Evolutionary conservation across 352 stramenopile genomes (phyloP).

Genomic region (Phytophthora capsici): DNA sequence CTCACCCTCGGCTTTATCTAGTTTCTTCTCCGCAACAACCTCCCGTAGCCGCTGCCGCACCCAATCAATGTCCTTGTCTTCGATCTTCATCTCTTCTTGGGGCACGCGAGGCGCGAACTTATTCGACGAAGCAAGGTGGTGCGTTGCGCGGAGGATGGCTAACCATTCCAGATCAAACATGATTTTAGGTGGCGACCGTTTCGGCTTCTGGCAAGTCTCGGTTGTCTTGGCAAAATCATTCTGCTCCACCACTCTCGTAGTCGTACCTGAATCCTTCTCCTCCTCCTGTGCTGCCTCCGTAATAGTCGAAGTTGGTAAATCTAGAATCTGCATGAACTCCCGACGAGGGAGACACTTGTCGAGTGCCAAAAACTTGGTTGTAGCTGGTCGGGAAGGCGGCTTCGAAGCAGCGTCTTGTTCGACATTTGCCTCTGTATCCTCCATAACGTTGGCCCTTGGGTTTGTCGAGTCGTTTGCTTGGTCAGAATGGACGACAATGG

Average conservation of each 20-base stretch:
- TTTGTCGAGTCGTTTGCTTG: conserved; percentile 13
- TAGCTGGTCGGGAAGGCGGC: conserved; percentile 16
- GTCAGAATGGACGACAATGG: conserved; percentile 88
- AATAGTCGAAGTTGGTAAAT: conserved; percentile 55
- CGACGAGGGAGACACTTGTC: conserved; percentile 98
- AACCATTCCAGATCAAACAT: conserved; percentile 96
- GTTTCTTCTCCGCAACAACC: conserved; percentile 59
- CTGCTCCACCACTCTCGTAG: conserved; percentile 9
- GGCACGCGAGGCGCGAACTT: conserved; percentile 73
- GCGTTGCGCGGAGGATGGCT: conserved; percentile 92
- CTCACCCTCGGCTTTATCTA: conserved; percentile 58
- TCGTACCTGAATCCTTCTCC: conserved; percentile 1
- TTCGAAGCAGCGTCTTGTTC: conserved; percentile 16
- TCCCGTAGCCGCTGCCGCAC: conserved; percentile 59
- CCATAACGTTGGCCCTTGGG: background rate
- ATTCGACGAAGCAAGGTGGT: conserved; percentile 83
- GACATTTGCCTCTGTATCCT: conserved; percentile 1
- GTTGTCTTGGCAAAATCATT: conserved; percentile 5
- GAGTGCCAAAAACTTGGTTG: conserved; percentile 83
- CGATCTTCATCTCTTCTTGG: conserved; percentile 77
- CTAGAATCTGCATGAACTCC: conserved; percentile 95
- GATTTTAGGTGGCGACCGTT: conserved; percentile 57
- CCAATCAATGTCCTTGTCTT: conserved; percentile 79
- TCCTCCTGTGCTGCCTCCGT: background rate
- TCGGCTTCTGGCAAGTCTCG: conserved; percentile 1